Evolutionary conservation across 768 basidiomycete species (phyloP), one percentile per base, ranked within the genome.

Genomic region (Tylopilus subfusipes): DNA sequence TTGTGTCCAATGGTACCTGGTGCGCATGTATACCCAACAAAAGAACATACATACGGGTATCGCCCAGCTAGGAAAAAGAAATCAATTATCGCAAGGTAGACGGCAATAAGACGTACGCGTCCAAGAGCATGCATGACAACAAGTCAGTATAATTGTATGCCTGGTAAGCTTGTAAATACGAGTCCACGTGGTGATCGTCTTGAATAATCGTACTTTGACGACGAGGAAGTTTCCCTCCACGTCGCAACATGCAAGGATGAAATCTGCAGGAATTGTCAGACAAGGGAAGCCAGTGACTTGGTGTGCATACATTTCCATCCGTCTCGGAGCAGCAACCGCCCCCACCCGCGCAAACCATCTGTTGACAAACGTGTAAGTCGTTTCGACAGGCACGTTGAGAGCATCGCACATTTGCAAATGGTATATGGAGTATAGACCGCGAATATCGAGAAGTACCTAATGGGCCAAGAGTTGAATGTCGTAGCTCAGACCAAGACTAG

Each of bases 201-300:
- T 19, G 30, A 44, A 30, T 16, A 0, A 25, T 19, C 66, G 34
- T 55, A 83, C 85, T 69, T 89, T 90, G 51, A 93, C 83, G 40
- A 88, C 92, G 55, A 92, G 72, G 65, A 90, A 94, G 67, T 94
- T 94, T 31, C 86, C 91, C 67, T 93, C 92, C 34, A 93, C 91
- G 64, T 94, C 91, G 68, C 83, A 88, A 27, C 77, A 80, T 22
- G 87, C 90, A 30, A 94, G 75, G 53, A 93, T 76, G 56, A 91
- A 69, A 68, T 94, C 91, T 93, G 61, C 2, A 19, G 31, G 42
- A 7, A 18, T 42, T 8, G 11, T 62, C 50, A 65, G 56, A 48
- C 21, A 3, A 33, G 50, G 31, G 40, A 44, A 19, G 38, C 4
- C 33, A 27, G 29, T 44, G 29, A 27, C 14, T 45, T 14, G 38